Evolutionary conservation across 768 basidiomycete species (phyloP).

Genomic region (Suillus cothurnatus): DNA sequence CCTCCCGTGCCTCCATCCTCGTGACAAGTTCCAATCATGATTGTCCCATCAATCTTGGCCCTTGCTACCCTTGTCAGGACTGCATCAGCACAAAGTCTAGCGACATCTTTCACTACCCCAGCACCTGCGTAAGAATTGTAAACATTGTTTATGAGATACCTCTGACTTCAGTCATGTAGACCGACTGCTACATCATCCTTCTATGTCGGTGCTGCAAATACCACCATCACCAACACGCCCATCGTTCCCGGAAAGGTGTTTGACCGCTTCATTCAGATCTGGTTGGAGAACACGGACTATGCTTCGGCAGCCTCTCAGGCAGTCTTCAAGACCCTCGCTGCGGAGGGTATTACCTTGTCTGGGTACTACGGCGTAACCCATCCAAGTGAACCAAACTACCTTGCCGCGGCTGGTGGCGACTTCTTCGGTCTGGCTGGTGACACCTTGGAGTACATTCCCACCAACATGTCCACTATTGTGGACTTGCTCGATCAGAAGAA

Average conservation of each 20-base stretch:
- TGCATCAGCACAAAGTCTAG: conserved; percentile 25
- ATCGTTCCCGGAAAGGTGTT: conserved; percentile 45
- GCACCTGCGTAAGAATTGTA: conserved; percentile 27
- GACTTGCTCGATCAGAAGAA: conserved; percentile 60
- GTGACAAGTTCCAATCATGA: conserved; percentile 16
- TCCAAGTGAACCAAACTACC: conserved; percentile 65
- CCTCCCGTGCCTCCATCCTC: background rate
- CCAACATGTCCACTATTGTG: conserved; percentile 56
- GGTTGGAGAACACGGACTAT: conserved; percentile 67
- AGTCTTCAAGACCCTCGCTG: conserved; percentile 41
- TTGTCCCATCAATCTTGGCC: conserved; percentile 14
- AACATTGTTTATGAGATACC: background rate
- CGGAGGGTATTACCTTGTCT: conserved; percentile 50
- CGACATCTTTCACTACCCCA: conserved; percentile 30
- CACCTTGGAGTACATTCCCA: conserved; percentile 31
- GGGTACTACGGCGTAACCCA: conserved; percentile 55
- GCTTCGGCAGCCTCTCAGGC: conserved; percentile 27
- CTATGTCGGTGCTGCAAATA: conserved; percentile 45
- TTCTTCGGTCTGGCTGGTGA: conserved; percentile 55
- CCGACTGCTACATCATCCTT: conserved; percentile 35
- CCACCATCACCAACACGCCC: conserved; percentile 41
- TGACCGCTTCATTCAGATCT: conserved; percentile 55
- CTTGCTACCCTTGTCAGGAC: conserved; percentile 17
- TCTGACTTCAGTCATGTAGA: conserved; percentile 19
- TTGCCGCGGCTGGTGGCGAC: conserved; percentile 50